These are phyloP conservation scores for Malassezia restricta DNA, from an alignment of 1,284 basidiomycete genomes.

Conservation along the genomic window DNA sequence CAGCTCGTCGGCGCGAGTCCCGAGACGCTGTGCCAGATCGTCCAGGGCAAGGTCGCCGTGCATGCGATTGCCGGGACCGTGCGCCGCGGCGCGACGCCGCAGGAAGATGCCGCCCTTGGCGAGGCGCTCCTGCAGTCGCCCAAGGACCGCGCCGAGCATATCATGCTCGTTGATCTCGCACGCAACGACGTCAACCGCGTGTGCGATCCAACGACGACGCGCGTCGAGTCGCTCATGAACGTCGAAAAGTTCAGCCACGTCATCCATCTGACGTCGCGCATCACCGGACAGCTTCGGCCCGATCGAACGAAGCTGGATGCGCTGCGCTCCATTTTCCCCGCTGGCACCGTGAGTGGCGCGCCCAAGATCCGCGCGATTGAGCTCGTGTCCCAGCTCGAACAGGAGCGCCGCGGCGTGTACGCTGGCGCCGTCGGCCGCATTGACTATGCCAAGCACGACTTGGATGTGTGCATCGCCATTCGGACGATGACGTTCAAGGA, in stretches of 20 bases:
- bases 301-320: slow-evolving; percentile 87
- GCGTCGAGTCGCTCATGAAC: slow-evolving; percentile 87
- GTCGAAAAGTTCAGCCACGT: slow-evolving; percentile 96
- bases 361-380: slow-evolving; percentile 98
- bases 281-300: slow-evolving; percentile 72
- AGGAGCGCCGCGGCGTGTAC: slow-evolving; percentile 84
- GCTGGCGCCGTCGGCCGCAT: slow-evolving; percentile 94
- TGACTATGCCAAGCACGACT: slow-evolving; percentile 83
- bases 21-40: slow-evolving; percentile 93
- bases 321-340: slow-evolving; percentile 96
- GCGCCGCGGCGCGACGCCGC: slow-evolving; percentile 64
- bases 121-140: slow-evolving; percentile 65
- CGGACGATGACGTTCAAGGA: slow-evolving; percentile 96
- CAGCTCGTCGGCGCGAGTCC: slow-evolving; percentile 94
- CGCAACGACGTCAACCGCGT: slow-evolving; percentile 98
- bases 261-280: slow-evolving; percentile 90
- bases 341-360: slow-evolving; percentile 96
- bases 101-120: slow-evolving; percentile 76
- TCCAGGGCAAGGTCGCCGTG: slow-evolving; percentile 73
- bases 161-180: slow-evolving; percentile 97
- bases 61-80: slow-evolving; percentile 97
- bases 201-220: slow-evolving; percentile 85
- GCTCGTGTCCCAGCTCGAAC: slow-evolving; percentile 73
- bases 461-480: slow-evolving; percentile 98
- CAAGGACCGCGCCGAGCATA: slow-evolving; percentile 94